A percentile compares a stretch with the other conserved stretches of the same genome.
Evolutionary conservation across 208 protist genomes (phyloP).

Genomic region (Trypanosoma scelopori): DNA sequence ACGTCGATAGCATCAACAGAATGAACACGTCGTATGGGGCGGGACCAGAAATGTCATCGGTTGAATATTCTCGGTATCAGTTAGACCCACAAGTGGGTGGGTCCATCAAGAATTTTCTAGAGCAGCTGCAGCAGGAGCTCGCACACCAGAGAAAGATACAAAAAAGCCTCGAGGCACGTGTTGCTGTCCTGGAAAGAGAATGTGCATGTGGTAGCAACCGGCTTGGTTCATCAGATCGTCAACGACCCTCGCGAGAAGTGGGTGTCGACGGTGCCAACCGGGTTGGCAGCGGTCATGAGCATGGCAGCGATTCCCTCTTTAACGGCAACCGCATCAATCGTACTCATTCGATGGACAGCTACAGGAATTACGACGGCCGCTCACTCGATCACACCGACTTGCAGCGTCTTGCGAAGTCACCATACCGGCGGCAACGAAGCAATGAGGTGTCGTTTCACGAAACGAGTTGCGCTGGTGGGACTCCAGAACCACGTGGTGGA

Average conservation of each 20-base stretch:
- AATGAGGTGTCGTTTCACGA: no score
- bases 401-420: no score
- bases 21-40: no score
- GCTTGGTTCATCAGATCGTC: background rate
- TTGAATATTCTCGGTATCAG: constrained; percentile 30
- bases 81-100: constrained; percentile 32
- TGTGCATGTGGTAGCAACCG: constrained; percentile 20
- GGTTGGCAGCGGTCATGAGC: background rate
- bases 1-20: no score
- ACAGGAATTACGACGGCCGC: background rate
- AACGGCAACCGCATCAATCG: background rate
- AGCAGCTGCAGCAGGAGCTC: constrained; percentile 34
- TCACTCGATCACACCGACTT: no score
- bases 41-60: constrained; percentile 11
- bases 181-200: constrained; percentile 60
- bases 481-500: background rate
- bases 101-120: constrained; percentile 37
- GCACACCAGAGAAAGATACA: constrained; percentile 32
- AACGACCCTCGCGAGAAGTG: background rate
- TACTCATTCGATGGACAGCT: constrained; percentile 21
- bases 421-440: no score
- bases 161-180: constrained; percentile 35
- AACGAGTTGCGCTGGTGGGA: background rate
- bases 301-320: constrained; percentile 1
- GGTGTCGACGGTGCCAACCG: background rate